Base-by-base conservation (phyloP, 2,329 filamentous ascomycete genomes). In the Chaetothyriales sp. region DNA sequence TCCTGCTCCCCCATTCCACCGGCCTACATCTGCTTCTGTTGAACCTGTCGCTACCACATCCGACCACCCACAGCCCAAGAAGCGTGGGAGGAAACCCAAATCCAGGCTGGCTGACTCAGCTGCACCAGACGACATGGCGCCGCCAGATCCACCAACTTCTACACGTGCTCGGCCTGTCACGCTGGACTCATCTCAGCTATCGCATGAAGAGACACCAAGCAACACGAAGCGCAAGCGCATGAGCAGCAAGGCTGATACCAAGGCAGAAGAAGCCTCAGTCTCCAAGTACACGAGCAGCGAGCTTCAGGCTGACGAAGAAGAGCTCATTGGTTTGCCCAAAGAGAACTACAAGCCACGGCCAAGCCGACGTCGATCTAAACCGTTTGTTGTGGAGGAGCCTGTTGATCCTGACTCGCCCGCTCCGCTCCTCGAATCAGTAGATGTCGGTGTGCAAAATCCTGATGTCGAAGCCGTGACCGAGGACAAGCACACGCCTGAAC, bases 311-410 rank as follows among this genome's bases (percentile, higher is more conserved):
- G 51, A 55, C 47, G 56, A 60, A 18, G 57, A 60, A 52, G 51
- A 47, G 18, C 22, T 59, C 26, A 60, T 61, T 46, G 59, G 59
- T 8, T 32, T 60, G 15, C 58, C 59, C 6, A 57, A 55, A 32
- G 59, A 61, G 42, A 28, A 48, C n/a, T 61, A 61, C 44, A 57
- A 56, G 47, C 59, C 59, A 15, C 52, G 58, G 22, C 59, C 57
- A 19, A 60, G 58, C 44, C 57, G 55, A 20, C 55, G 55, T 18
- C 46, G 58, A 18, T 56, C 56, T 7, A 59, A 56, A 44, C 55
- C 46, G 25, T 26, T 50, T 4, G 19, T 46, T 15, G 55, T 56
- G 15, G 53, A 53, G 10, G 52, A 50, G n/a, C 32, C 32, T 39
- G 32, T 12, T 1, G 32, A 39, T 15, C 32, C 32, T 15, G 32